Evolutionary conservation across 2,329 filamentous ascomycete genomes (phyloP).

Genomic region (Talaromyces atroroseus): DNA sequence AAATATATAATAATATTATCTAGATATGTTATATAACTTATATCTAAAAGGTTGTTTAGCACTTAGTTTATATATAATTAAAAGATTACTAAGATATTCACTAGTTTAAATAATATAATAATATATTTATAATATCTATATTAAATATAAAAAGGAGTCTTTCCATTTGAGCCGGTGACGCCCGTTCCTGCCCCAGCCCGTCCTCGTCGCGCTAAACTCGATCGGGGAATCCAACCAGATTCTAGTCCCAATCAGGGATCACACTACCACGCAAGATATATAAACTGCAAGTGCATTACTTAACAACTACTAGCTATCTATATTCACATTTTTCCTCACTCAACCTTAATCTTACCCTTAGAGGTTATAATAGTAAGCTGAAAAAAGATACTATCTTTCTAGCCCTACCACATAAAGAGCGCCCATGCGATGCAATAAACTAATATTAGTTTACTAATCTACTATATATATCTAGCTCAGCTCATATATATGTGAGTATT

Average conservation of each 20-base stretch:
- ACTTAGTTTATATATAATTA: too few species aligned
- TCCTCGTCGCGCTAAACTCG: neutral
- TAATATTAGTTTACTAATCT: neutral
- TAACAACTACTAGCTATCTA: neutral
- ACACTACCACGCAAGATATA: neutral
- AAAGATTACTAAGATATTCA: too few species aligned
- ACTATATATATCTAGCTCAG: neutral
- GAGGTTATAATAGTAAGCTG: neutral
- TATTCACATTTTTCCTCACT: neutral
- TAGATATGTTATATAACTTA: too few species aligned
- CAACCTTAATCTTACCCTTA: neutral
- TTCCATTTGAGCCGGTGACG: neutral
- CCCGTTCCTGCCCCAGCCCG: neutral
- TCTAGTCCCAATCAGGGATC: neutral
- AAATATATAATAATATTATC: too few species aligned
- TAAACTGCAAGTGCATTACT: constrained; percentile 1
- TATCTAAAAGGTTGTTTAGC: too few species aligned
- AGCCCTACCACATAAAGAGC: neutral
- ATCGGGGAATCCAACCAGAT: neutral
- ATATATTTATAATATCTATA: too few species aligned
- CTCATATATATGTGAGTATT: too few species aligned
- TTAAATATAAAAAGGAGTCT: too few species aligned
- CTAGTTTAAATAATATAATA: too few species aligned
- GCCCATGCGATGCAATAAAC: neutral
- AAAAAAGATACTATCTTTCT: neutral